Evolutionary conservation across 352 stramenopile species (phyloP).

Genomic region (Phytopythium oedochilum): DNA sequence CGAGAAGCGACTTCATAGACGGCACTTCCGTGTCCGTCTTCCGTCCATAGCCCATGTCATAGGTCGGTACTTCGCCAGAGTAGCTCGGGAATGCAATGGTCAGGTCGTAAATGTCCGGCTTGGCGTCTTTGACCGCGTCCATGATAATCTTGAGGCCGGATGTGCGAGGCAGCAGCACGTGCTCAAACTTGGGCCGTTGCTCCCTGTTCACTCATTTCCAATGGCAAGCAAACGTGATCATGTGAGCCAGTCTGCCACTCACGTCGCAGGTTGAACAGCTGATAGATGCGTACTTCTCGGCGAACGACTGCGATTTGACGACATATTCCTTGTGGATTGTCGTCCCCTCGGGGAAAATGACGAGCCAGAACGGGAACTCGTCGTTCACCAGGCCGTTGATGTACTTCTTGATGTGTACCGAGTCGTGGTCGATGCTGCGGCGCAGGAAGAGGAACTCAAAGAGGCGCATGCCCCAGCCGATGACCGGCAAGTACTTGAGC

Average conservation of each 20-base stretch:
- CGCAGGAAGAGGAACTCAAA: slow-evolving; percentile 90
- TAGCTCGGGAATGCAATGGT: slow-evolving; percentile 88
- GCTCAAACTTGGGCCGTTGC: slow-evolving; percentile 85
- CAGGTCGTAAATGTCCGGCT: slow-evolving; percentile 92
- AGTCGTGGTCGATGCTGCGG: slow-evolving; percentile 77
- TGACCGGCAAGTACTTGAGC: slow-evolving; percentile 85
- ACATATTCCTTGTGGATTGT: slow-evolving; percentile 88
- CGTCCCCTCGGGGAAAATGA: slow-evolving; percentile 90
- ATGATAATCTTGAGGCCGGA: slow-evolving; percentile 92
- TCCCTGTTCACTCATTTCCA: slow-evolving; percentile 13
- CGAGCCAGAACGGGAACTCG: slow-evolving; percentile 84
- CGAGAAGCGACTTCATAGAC: slow-evolving; percentile 73
- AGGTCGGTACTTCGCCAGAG: slow-evolving; percentile 82
- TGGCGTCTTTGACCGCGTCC: slow-evolving; percentile 78
- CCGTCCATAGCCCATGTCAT: slow-evolving; percentile 84
- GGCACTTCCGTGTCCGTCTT: slow-evolving; percentile 80
- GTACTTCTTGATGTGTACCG: slow-evolving; percentile 68
- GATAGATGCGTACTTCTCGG: slow-evolving; percentile 54
- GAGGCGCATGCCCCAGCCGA: slow-evolving; percentile 87
- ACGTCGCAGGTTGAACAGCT: too few relatives aligned
- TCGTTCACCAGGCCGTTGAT: slow-evolving; percentile 77
- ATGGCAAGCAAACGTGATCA: slow-evolving; percentile 2
- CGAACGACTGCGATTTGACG: slow-evolving; percentile 89
- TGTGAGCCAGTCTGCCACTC: too few relatives aligned
- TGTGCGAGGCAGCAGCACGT: slow-evolving; percentile 89